A percentile compares a stretch with the other conserved stretches of the same genome.
These are phyloP conservation scores for Tuber brumale DNA, from an alignment of 495 filamentous ascomycete species.

Conservation along the genomic window DNA sequence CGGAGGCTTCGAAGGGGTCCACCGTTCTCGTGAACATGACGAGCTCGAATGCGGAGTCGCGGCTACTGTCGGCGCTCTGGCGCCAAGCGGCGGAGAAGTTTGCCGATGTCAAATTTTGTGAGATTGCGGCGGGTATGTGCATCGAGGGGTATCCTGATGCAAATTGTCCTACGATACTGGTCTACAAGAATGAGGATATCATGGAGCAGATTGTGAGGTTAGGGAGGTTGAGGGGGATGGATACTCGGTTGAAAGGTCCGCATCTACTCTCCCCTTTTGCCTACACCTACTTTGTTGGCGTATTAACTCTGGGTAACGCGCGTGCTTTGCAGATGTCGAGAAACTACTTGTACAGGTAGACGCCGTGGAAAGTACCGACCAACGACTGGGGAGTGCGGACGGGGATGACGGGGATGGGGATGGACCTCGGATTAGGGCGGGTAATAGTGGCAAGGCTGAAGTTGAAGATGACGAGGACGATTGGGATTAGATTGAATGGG, in stretches of 20 bases:
- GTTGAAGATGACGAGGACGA: constrained; percentile 56
- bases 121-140: constrained; percentile 86
- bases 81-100: constrained; percentile 70
- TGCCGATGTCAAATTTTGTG: constrained; percentile 94
- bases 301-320: not conserved
- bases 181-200: constrained; percentile 89
- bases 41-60: constrained; percentile 73
- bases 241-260: constrained; percentile 59
- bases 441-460: constrained; percentile 39
- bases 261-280: constrained; percentile 8
- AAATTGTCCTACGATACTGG: constrained; percentile 89
- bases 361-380: constrained; percentile 67
- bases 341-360: constrained; percentile 72
- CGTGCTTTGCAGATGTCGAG: constrained; percentile 52
- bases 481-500: constrained; percentile 57
- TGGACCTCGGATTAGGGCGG: constrained; percentile 40
- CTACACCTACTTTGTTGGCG: not conserved
- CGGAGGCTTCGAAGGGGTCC: constrained; percentile 69
- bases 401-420: constrained; percentile 55
- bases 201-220: constrained; percentile 80
- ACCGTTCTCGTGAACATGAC: constrained; percentile 83
- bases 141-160: constrained; percentile 93
- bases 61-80: constrained; percentile 81
- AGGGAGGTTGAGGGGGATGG: constrained; percentile 63
- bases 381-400: constrained; percentile 62